Conservation (phyloP, 495 filamentous ascomycete species). For the Parathielavia hyrcaniae region DNA sequence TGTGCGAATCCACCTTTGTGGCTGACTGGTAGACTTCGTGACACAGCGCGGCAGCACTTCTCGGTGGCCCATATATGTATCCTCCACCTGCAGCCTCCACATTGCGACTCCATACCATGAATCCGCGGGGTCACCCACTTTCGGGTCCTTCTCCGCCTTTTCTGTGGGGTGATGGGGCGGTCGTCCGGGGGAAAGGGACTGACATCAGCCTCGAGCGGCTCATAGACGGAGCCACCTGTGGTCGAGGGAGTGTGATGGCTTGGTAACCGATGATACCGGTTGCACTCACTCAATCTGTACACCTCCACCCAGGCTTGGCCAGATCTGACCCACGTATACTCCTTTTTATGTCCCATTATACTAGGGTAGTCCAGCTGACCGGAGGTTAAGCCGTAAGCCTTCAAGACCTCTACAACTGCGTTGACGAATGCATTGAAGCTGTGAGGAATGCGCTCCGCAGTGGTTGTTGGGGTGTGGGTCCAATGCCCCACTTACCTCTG, state of each 20-base stretch:
- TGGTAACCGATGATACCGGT: constrained; percentile 3
- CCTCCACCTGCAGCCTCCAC: background rate
- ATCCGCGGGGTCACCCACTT: background rate
- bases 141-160: background rate
- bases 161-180: background rate
- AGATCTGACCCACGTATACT: too few relatives aligned
- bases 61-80: background rate
- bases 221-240: background rate
- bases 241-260: background rate
- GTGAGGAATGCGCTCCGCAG: too few relatives aligned
- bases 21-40: background rate
- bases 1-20: background rate
- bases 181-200: constrained; percentile 8
- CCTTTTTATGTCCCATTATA: too few relatives aligned
- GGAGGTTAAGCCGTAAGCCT: too few relatives aligned
- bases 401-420: too few relatives aligned
- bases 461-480: too few relatives aligned
- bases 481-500: too few relatives aligned
- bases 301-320: too few relatives aligned
- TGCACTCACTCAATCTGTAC: too few relatives aligned
- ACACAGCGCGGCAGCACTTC: background rate
- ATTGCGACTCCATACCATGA: background rate
- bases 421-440: too few relatives aligned
- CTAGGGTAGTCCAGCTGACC: too few relatives aligned
- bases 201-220: background rate